Base-by-base conservation (phyloP, 1,139 yeast genomes). In the Geotrichum phurueaensis region DNA sequence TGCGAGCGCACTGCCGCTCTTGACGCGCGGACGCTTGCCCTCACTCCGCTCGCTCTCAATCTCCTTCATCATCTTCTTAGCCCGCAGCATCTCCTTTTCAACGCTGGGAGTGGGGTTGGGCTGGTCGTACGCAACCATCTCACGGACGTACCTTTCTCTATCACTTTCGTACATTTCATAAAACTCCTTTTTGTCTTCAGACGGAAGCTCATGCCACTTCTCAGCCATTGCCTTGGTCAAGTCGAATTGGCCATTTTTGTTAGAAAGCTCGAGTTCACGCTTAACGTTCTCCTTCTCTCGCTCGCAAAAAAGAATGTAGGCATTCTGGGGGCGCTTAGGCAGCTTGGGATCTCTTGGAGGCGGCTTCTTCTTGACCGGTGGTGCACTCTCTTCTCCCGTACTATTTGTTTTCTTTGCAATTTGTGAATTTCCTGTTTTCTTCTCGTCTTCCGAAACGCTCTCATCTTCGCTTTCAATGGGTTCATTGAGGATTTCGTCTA, bases 291-390 rank as follows among this genome's bases (percentile, higher is more conserved):
- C 96, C 73, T 89, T 88, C 70, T 89, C 95, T 76, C 83, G 76
- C 64, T 91, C 97, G 75, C 97, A 91, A 71, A 88, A 91, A 59
- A 89, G 82, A 65, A 90, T 78, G 70, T 91, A 90, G 10, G 97
- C 96, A 73, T 91, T 91, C 5, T 96, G 87, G 18, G 97, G 96
- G 67, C 96, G 80, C 68, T 89, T 89, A 18, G 97, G 97, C 69
- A 87, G 81, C 66, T 84, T 86, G 2, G 96, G 96, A 71, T 89
- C 96, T 68, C 91, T 81, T 31, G 77, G 70, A 63, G 77, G 51
- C n/a, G 49, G 51, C 33, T 53, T 56, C 55, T 50, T 53, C 65
- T 70, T 9, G 65, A 66, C 23, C 18, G 33, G 31, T 48, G 49
- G 27, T 12, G 45, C 57, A 29, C 10, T 58, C 51, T 51, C 23